Percentiles rank a stretch among this genome's conserved stretches.
Evolutionary conservation across 1,284 basidiomycete genomes (phyloP).

Genomic region (Naganishia cerealis): DNA sequence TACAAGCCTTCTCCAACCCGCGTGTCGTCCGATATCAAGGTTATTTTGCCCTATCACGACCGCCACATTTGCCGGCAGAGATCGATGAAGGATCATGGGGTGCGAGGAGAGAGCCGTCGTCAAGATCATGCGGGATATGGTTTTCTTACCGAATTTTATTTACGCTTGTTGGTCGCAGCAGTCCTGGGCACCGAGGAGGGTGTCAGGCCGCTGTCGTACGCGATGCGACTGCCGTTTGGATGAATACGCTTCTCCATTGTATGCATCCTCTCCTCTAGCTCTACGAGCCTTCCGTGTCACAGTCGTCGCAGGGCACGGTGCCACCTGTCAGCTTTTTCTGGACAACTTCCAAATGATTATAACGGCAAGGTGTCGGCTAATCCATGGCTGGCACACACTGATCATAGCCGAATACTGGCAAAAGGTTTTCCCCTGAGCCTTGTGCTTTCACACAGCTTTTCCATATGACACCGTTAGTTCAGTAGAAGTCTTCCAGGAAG

Average conservation of each 20-base stretch:
- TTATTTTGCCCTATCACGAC: slow-evolving; percentile 17
- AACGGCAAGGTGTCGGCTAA: slow-evolving; percentile 46
- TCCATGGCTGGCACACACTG: slow-evolving; percentile 37
- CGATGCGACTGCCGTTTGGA: slow-evolving; percentile 43
- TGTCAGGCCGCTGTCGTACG: slow-evolving; percentile 37
- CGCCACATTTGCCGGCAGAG: not conserved
- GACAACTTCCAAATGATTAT: slow-evolving; percentile 40
- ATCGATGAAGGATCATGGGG: slow-evolving; percentile 17
- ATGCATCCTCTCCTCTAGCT: slow-evolving; percentile 40
- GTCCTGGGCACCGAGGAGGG: slow-evolving; percentile 41
- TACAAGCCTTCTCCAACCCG: not conserved
- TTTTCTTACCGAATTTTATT: not conserved
- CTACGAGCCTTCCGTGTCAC: not conserved
- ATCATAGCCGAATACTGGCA: not conserved
- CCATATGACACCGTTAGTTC: not conserved
- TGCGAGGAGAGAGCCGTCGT: not conserved
- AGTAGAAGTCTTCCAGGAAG: slow-evolving; percentile 5
- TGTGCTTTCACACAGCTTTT: not conserved
- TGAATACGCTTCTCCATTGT: slow-evolving; percentile 42
- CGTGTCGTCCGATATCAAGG: not conserved
- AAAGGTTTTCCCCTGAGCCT: slow-evolving; percentile 17
- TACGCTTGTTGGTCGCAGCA: slow-evolving; percentile 31
- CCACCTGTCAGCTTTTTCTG: slow-evolving; percentile 37
- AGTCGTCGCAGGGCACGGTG: not conserved
- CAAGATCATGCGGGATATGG: not conserved